phyloP scores from a whole-genome alignment of 768 basidiomycete species.

The Sarcomyxa edulis region DNA sequence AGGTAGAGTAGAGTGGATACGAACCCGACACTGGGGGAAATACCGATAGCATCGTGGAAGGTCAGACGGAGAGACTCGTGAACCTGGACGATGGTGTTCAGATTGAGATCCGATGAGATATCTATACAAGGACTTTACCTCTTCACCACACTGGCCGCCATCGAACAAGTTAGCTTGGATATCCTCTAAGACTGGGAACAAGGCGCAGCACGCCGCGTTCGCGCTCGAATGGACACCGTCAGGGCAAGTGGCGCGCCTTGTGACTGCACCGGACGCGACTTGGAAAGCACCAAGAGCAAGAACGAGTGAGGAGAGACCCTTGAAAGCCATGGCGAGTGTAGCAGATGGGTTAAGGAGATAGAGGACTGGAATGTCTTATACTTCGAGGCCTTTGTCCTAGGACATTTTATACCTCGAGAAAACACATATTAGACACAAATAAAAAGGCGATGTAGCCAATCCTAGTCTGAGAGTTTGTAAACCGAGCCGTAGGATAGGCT shows the following conservation, averaged over 20 bases:
- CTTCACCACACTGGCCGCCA: slow-evolving; percentile 23
- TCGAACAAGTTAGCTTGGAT: slow-evolving; percentile 20
- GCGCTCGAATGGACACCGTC: slow-evolving; percentile 21
- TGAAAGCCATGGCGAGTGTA: no score
- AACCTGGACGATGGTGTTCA: slow-evolving; percentile 12
- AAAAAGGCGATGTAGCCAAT: no score
- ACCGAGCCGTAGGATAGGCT: no score
- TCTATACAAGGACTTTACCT: no score
- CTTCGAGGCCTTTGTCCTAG: no score
- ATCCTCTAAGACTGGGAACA: slow-evolving; percentile 19
- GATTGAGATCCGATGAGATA: not conserved
- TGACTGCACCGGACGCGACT: not conserved
- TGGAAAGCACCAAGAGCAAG: no score
- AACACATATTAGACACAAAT: no score
- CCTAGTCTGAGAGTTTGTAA: no score
- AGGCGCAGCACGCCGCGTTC: slow-evolving; percentile 22
- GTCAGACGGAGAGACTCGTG: slow-evolving; percentile 27
- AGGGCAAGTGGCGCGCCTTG: slow-evolving; percentile 17
- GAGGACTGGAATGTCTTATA: no score
- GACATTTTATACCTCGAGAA: no score
- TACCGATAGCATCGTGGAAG: slow-evolving; percentile 42
- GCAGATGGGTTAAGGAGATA: no score
- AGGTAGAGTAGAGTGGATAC: slow-evolving; percentile 4
- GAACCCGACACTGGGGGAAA: slow-evolving; percentile 27
- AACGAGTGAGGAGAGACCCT: no score